Evolutionary conservation across 495 filamentous ascomycete genomes (phyloP).

Genomic region (Bacidia rubella): DNA sequence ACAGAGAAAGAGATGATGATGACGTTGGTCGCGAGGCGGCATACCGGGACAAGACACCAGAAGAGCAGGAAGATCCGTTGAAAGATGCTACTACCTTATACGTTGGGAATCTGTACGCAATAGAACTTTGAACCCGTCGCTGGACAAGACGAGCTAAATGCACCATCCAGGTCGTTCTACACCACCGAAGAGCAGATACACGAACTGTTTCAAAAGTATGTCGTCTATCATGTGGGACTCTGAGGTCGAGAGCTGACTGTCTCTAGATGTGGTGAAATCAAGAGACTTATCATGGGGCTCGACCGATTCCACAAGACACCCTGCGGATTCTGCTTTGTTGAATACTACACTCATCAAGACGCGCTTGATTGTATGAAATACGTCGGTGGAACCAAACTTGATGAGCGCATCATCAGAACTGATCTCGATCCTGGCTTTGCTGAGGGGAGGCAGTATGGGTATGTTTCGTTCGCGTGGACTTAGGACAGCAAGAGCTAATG

Average conservation of each 20-base stretch:
- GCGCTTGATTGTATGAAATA: conserved; percentile 97
- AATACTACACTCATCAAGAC: conserved; percentile 96
- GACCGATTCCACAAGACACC: conserved; percentile 95
- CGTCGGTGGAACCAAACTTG: conserved; percentile 94
- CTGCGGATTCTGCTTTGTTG: conserved; percentile 98
- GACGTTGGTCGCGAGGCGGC: conserved; percentile 34
- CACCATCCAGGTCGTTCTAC: conserved; percentile 76
- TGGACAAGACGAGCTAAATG: conserved; percentile 22
- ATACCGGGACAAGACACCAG: conserved; percentile 29
- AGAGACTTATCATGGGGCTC: conserved; percentile 94
- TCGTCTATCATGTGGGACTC: background rate
- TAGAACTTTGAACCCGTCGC: background rate
- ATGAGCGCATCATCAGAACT: conserved; percentile 93
- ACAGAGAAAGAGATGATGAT: conserved; percentile 39
- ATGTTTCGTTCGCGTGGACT: conserved; percentile 15
- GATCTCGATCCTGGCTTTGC: conserved; percentile 93
- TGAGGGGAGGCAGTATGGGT: conserved; percentile 92
- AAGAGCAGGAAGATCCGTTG: conserved; percentile 57
- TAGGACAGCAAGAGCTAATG: conserved; percentile 21
- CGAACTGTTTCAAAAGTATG: conserved; percentile 81
- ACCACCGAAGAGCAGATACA: conserved; percentile 99
- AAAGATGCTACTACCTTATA: conserved; percentile 88
- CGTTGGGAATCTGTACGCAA: conserved; percentile 81
- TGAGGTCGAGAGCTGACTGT: background rate
- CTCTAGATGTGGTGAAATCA: conserved; percentile 79